Conservation (phyloP, 495 filamentous ascomycete species). For the Chlorociboria aeruginascens region DNA sequence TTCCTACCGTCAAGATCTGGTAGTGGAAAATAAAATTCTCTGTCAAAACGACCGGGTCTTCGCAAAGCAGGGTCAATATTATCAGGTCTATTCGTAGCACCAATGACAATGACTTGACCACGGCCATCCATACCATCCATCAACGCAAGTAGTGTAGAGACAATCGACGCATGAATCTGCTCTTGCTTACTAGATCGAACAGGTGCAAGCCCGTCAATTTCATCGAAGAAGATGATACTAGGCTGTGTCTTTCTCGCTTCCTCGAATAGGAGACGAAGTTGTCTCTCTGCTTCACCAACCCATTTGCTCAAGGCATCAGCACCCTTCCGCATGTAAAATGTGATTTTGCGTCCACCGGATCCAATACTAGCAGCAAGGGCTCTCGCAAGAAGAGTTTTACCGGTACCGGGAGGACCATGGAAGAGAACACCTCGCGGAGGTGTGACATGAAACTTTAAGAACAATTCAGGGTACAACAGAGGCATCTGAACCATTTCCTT, state of each 20-base stretch:
- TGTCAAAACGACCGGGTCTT: conserved; percentile 87
- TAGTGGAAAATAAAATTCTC: conserved; percentile 95
- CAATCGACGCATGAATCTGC: conserved; percentile 96
- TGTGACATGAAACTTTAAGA: conserved; percentile 78
- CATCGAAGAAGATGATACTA: conserved; percentile 99
- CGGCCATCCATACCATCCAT: conserved; percentile 99
- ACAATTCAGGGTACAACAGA: conserved; percentile 90
- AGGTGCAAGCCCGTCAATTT: conserved; percentile 92
- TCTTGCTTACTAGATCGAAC: conserved; percentile 96
- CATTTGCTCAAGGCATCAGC: conserved; percentile 96
- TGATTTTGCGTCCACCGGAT: conserved; percentile 76
- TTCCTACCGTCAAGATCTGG: conserved; percentile 68
- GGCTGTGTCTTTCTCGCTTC: conserved; percentile 91
- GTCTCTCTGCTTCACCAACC: conserved; percentile 96
- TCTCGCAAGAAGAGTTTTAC: conserved; percentile 89
- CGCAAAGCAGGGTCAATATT: conserved; percentile 92
- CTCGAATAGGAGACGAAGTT: conserved; percentile 85
- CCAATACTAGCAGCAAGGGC: conserved; percentile 75
- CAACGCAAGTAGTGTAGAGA: conserved; percentile 84
- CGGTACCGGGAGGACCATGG: conserved; percentile 92
- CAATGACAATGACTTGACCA: conserved; percentile 96
- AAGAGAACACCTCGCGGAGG: conserved; percentile 92
- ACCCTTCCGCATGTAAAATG: conserved; percentile 98
- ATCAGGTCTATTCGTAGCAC: conserved; percentile 94
- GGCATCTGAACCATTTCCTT: conserved; percentile 98